Evolutionary conservation across 108 stramenopile genomes (phyloP).

Genomic region (Cyclostephanos invisitatus): DNA sequence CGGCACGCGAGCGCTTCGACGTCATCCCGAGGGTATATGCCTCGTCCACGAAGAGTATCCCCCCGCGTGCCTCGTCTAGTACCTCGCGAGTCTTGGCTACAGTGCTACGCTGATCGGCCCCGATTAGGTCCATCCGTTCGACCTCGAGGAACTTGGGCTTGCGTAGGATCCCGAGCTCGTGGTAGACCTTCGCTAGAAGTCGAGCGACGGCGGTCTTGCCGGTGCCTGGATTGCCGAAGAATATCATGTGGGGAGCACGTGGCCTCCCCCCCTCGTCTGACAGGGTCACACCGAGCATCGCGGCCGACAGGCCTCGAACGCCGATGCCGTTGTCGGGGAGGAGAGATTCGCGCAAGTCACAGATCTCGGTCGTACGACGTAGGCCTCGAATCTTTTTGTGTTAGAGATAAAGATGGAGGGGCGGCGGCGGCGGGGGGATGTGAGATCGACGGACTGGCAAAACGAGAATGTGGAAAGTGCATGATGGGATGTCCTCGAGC

Average conservation of each 20-base stretch:
- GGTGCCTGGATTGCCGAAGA: slow-evolving; percentile 94
- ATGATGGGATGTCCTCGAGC: too few relatives aligned
- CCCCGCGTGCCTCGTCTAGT: slow-evolving; percentile 84
- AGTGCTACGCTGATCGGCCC: slow-evolving; percentile 70
- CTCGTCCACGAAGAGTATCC: slow-evolving; percentile 91
- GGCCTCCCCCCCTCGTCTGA: slow-evolving; percentile 70
- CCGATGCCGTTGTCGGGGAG: slow-evolving; percentile 55
- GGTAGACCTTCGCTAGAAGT: slow-evolving; percentile 87
- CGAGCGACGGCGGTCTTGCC: slow-evolving; percentile 97
- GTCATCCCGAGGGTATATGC: slow-evolving; percentile 89
- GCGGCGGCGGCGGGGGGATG: not conserved
- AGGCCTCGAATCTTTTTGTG: slow-evolving; percentile 72
- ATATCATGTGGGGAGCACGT: slow-evolving; percentile 82
- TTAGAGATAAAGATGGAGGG: not conserved
- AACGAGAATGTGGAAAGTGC: not conserved
- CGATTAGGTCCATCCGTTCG: slow-evolving; percentile 89
- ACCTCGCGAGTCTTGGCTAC: slow-evolving; percentile 87
- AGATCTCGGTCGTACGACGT: slow-evolving; percentile 85
- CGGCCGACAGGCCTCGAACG: slow-evolving; percentile 56
- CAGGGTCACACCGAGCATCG: slow-evolving; percentile 56
- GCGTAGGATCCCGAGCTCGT: slow-evolving; percentile 82
- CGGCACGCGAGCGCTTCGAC: slow-evolving; percentile 67
- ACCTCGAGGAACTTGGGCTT: slow-evolving; percentile 89
- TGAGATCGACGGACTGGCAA: not conserved
- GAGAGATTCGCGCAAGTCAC: slow-evolving; percentile 79